Evolutionary conservation across 495 filamentous ascomycete species (phyloP), one percentile per base, ranked within the genome.

Genomic region (Hyphodiscus hymeniophilus): DNA sequence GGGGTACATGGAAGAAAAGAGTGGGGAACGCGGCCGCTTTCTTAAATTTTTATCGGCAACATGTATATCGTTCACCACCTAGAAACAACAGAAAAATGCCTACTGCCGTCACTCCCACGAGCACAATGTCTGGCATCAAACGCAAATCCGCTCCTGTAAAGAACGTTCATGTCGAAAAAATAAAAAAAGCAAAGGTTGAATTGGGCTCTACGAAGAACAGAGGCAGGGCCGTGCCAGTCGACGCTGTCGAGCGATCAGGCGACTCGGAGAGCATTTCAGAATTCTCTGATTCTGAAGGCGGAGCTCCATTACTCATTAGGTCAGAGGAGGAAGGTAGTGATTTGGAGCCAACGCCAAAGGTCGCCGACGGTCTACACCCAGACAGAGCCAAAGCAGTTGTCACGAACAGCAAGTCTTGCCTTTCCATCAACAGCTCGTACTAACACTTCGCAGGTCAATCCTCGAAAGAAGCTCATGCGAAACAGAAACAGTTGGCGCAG

Each of bases 391-490:
- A 55, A 33, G 54, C 51, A 18, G 58, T 49, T 23, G 41, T 44
- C 4, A 40, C 39, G 18, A 61, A 54, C 28, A 56, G 58, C 56
- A 51, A 42, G 50, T 28, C 12, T 38, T 18, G 11, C 22, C 32
- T 16, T n/a, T n/a, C n/a, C n/a, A 11, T 31, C 16, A 38, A 28
- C 15, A 38, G 22, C 21, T 22, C 21, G 7, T 21, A 26, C 32
- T 50, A 50, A 51, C 45, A 38, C 22, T 21, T 42, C 11, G 22
- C 17, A 68, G 66, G 59, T 32, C 60, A 66, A 57, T 70, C 63
- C 22, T 95, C 91, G 2, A 80, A 79, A 58, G 91, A 96, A 70
- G 79, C 88, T 13, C 92, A 97, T 61, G 78, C 79, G 20, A 94
- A 95, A 64, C 94, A 99, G 64, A 95, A 89, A 59, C 85, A 81